Evolutionary conservation across 345 rosid species (phyloP), one percentile per base, ranked within the genome.

Genomic region (Lagerstroemia speciosa): DNA sequence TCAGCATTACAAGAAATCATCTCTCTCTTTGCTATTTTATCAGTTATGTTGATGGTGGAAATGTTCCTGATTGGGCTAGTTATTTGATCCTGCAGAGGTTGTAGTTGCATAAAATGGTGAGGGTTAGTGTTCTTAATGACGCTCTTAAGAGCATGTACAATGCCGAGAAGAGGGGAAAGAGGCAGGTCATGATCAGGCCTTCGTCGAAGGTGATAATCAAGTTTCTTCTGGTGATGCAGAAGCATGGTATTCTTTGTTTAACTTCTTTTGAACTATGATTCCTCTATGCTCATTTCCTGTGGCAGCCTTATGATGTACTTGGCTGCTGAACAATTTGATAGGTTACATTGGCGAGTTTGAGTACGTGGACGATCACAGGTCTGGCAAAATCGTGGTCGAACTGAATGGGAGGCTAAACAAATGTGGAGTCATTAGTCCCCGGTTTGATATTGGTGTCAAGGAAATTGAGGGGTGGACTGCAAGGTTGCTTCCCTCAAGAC

Each of bases 81-180:
- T 17, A 19, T 22, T 69, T 2, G 12, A 8, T 45, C 53, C 27
- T 53, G 41, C 64, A 55, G 48, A 34, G 58, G 71, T 68, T 10
- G 32, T 64, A 34, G 41, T 65, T 16, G 31, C 41, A 9, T 3
- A 12, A 26, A 31, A 83, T 83, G 86, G 84, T 83, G 84, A 83
- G 84, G 71, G 79, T 83, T 34, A 83, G 86, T 37, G 86, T 83
- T 57, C 66, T 83, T 82, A 83, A 83, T 55, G 86, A 83, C 70
- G 86, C 86, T 73, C 84, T 83, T 30, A 83, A 83, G 83, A 71
- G 83, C 78, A 83, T 83, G 84, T 80, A 79, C 62, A 83, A 83
- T 68, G 84, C 86, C 0, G 86, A 83, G 75, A 83, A 83, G 68
- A 53, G 76, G 53, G 86, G 83, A 20, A 80, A 83, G 71, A 73